A percentile compares a stretch with the other conserved stretches of the same genome.
Conservation (phyloP, 805 yeast genomes). For the Yamadazyma philogaea region DNA sequence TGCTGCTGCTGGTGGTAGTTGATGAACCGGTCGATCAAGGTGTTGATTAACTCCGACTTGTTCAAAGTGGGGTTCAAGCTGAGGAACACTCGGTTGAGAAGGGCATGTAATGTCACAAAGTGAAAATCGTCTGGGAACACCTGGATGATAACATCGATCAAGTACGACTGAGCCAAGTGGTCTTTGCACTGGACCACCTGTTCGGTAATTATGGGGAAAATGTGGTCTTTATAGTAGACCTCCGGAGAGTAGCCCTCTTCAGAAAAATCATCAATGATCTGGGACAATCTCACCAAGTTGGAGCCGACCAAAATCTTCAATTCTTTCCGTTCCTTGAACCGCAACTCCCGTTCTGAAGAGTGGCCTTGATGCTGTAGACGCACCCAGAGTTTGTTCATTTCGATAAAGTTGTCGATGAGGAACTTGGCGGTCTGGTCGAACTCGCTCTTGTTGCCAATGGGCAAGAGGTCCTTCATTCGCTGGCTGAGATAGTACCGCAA, state of each 20-base stretch:
- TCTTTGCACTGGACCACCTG: slow-evolving; percentile 93
- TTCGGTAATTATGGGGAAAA: slow-evolving; percentile 78
- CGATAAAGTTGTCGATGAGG: slow-evolving; percentile 82
- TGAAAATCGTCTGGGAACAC: slow-evolving; percentile 95
- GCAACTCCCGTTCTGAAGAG: slow-evolving; percentile 69
- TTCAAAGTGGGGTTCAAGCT: slow-evolving; percentile 70
- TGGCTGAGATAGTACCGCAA: slow-evolving; percentile 86
- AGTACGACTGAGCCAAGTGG: slow-evolving; percentile 85
- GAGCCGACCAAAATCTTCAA: slow-evolving; percentile 90
- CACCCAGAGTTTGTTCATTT: slow-evolving; percentile 98
- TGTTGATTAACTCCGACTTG: slow-evolving; percentile 59
- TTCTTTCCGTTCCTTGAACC: slow-evolving; percentile 80
- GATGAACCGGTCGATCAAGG: slow-evolving; percentile 70
- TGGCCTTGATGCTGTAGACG: slow-evolving; percentile 95
- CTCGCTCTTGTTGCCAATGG: slow-evolving; percentile 36
- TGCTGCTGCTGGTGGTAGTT: slow-evolving; percentile 34
- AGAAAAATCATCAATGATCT: slow-evolving; percentile 70
- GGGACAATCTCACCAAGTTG: slow-evolving; percentile 83
- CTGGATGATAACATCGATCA: slow-evolving; percentile 87
- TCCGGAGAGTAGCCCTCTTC: slow-evolving; percentile 25
- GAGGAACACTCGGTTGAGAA: slow-evolving; percentile 59
- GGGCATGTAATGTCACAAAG: slow-evolving; percentile 62
- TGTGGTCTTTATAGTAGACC: slow-evolving; percentile 41
- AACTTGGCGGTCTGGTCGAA: slow-evolving; percentile 72
- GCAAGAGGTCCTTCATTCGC: slow-evolving; percentile 66